Evolutionary conservation across 2,329 filamentous ascomycete genomes (phyloP).

Genomic region (Coniella lustricola): DNA sequence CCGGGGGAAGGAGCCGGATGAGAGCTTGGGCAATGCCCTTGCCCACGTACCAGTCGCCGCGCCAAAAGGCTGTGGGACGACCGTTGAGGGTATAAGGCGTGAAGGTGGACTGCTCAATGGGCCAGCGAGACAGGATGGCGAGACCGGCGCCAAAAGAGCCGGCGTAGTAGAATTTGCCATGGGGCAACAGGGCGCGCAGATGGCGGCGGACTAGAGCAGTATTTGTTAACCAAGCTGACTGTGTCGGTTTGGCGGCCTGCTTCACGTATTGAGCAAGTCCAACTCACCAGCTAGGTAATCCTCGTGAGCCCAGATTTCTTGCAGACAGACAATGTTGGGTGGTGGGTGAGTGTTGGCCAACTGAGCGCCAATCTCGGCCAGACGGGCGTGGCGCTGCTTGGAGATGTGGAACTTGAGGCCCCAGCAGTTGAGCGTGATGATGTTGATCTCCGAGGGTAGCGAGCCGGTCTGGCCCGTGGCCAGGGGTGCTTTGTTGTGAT

Average conservation of each 20-base stretch:
- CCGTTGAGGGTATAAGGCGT: constrained; percentile 84
- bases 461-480: constrained; percentile 21
- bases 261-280: constrained; percentile 49
- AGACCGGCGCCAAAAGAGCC: constrained; percentile 86
- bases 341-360: constrained; percentile 60
- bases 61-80: constrained; percentile 84
- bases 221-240: constrained; percentile 65
- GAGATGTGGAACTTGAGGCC: constrained; percentile 77
- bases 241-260: constrained; percentile 44
- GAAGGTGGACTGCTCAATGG: constrained; percentile 86
- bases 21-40: constrained; percentile 85
- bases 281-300: constrained; percentile 62
- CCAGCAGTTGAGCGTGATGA: constrained; percentile 95
- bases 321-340: constrained; percentile 83
- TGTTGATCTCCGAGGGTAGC: constrained; percentile 56
- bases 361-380: constrained; percentile 76
- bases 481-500: not conserved
- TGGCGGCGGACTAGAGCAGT: constrained; percentile 54
- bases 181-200: constrained; percentile 68
- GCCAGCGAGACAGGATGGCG: constrained; percentile 85
- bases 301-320: constrained; percentile 87
- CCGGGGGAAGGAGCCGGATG: constrained; percentile 58
- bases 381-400: constrained; percentile 66
- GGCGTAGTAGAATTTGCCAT: constrained; percentile 88
- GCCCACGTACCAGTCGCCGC: constrained; percentile 94